A percentile compares a stretch with the other conserved stretches of the same genome.
These are phyloP conservation scores for Coemansia sp. DNA, from an alignment of 192 early-diverging fungal genomes.

Conservation along the genomic window DNA sequence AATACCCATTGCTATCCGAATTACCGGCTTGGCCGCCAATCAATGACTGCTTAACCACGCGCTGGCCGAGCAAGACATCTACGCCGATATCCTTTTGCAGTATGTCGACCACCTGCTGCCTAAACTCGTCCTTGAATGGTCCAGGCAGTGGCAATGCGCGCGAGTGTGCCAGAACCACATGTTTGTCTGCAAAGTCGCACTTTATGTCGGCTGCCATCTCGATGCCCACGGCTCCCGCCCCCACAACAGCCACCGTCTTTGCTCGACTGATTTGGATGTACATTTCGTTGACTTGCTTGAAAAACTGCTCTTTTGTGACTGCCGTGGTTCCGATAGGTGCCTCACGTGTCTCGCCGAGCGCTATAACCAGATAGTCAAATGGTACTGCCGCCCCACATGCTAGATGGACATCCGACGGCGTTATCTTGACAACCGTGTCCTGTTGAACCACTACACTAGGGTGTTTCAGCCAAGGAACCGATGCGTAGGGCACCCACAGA, in stretches of 20 bases:
- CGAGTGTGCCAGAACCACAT: constrained; percentile 45
- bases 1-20: not conserved
- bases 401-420: constrained; percentile 24
- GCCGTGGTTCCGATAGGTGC: constrained; percentile 32
- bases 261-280: constrained; percentile 50
- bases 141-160: constrained; percentile 25
- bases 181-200: constrained; percentile 39
- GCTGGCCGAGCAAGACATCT: constrained; percentile 28
- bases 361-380: constrained; percentile 58
- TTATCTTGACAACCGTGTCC: constrained; percentile 44
- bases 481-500: constrained; percentile 58
- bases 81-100: constrained; percentile 30
- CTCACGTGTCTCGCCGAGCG: constrained; percentile 52
- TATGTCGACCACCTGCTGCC: constrained; percentile 17
- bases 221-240: constrained; percentile 74
- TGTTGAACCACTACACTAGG: constrained; percentile 43
- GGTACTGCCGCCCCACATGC: constrained; percentile 13
- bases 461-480: constrained; percentile 38
- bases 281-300: constrained; percentile 13
- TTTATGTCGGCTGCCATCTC: constrained; percentile 74
- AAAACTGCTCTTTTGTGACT: constrained; percentile 28
- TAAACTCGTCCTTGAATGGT: constrained; percentile 39
- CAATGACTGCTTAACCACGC: constrained; percentile 24
- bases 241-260: constrained; percentile 59
- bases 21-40: no score